These are phyloP conservation scores for Dillenia turbinata DNA, from an alignment of 164 flowering plant species.

Conservation along the genomic window DNA sequence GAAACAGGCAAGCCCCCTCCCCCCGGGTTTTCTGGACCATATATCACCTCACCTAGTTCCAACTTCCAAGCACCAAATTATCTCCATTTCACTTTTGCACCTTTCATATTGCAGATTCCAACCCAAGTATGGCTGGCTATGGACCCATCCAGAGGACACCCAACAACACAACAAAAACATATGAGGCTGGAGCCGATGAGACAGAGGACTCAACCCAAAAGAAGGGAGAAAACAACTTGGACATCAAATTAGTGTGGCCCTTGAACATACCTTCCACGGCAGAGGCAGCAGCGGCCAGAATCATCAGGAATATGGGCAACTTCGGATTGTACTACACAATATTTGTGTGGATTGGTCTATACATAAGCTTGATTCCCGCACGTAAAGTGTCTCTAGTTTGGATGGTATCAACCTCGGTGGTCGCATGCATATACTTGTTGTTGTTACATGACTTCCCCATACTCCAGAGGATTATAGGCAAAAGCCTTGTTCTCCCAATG, in stretches of 20 bases:
- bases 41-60: no score
- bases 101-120: not conserved
- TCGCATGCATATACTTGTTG: no score
- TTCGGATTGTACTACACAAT: constrained; percentile 7
- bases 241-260: constrained; percentile 1
- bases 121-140: constrained; percentile 1
- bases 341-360: no score
- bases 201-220: not conserved
- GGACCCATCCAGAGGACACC: constrained; percentile 10
- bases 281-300: constrained; percentile 10
- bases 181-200: not conserved
- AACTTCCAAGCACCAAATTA: no score
- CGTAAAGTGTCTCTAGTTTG: no score
- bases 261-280: constrained; percentile 10
- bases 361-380: no score
- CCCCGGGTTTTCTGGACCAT: no score
- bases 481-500: no score
- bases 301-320: constrained; percentile 9
- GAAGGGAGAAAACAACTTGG: not conserved
- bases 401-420: no score
- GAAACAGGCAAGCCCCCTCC: no score
- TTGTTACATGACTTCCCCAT: no score
- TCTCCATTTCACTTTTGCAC: not conserved
- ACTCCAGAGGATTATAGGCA: no score
- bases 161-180: not conserved